phyloP scores from a whole-genome alignment of 164 flowering plant genomes.

The Vitis rotundifolia region DNA sequence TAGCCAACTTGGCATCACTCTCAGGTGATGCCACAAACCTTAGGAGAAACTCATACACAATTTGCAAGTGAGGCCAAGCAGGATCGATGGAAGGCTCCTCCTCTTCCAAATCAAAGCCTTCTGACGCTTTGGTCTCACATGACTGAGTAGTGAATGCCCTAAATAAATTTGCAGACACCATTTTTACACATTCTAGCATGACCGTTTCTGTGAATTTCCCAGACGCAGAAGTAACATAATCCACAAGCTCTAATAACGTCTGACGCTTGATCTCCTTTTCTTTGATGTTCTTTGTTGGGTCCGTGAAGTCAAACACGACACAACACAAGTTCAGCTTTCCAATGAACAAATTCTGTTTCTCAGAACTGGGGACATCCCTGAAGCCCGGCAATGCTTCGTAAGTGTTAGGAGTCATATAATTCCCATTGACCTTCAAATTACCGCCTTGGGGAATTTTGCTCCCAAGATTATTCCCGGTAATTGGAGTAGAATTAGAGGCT shows the following conservation, averaged over 20 bases:
- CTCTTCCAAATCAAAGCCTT: conserved; percentile 72
- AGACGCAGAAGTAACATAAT: conserved; percentile 67
- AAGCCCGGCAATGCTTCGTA: conserved; percentile 74
- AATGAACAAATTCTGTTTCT: conserved; percentile 69
- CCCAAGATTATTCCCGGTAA: conserved; percentile 7
- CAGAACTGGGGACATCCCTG: conserved; percentile 68
- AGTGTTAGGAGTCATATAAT: conserved; percentile 7
- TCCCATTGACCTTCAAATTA: conserved; percentile 16
- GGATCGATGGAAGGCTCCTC: conserved; percentile 87
- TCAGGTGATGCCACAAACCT: conserved; percentile 80
- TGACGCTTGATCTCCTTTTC: conserved; percentile 83
- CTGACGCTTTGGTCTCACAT: conserved; percentile 55
- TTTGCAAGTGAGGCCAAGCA: conserved; percentile 87
- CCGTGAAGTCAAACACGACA: conserved; percentile 71
- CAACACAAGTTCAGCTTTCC: conserved; percentile 71
- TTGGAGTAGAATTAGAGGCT: conserved; percentile 10
- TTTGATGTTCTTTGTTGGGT: conserved; percentile 67
- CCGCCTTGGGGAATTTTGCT: conserved; percentile 12
- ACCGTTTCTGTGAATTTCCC: conserved; percentile 61
- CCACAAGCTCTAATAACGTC: conserved; percentile 78
- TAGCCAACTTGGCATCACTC: conserved; percentile 78
- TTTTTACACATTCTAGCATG: conserved; percentile 61
- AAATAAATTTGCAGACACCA: conserved; percentile 74
- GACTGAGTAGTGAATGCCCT: conserved; percentile 57
- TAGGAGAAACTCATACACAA: conserved; percentile 70